These are phyloP conservation scores for Geotrichum carabidarum DNA, from an alignment of 1,139 yeast genomes.

Conservation along the genomic window DNA sequence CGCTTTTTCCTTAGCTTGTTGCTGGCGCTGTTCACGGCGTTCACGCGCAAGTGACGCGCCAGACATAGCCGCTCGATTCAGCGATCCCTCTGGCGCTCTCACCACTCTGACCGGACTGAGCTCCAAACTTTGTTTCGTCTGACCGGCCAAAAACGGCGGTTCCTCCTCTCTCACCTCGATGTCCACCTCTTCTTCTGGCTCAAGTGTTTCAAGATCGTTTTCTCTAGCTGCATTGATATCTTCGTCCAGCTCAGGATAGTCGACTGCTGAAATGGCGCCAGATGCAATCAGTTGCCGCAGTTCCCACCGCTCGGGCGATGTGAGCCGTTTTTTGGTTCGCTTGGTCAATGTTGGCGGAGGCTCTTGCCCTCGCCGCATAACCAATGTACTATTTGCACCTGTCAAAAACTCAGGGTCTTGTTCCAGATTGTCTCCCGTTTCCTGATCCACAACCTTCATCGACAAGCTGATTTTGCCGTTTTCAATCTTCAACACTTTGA, in stretches of 20 bases:
- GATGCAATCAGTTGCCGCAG: conserved; percentile 74
- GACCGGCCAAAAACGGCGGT: conserved; percentile 70
- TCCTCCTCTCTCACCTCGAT: conserved; percentile 65
- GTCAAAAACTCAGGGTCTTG: conserved; percentile 19
- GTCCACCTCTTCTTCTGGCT: conserved; percentile 57
- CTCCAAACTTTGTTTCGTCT: conserved; percentile 43
- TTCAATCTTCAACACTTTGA: conserved; percentile 51
- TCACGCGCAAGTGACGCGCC: conserved; percentile 70
- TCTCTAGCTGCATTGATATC: conserved; percentile 38
- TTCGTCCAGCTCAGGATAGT: conserved; percentile 64
- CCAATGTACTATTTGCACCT: conserved; percentile 21
- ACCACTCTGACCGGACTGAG: conserved; percentile 53
- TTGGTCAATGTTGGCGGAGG: background rate
- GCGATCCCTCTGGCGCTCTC: conserved; percentile 72
- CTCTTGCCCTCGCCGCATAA: conserved; percentile 8
- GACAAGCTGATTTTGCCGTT: conserved; percentile 51
- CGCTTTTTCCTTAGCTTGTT: conserved; percentile 48
- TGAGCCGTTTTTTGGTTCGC: conserved; percentile 45
- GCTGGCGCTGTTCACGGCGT: conserved; percentile 53
- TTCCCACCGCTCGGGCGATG: conserved; percentile 92
- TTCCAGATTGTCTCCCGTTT: conserved; percentile 49
- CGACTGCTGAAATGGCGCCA: conserved; percentile 65
- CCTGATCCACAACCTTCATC: conserved; percentile 73
- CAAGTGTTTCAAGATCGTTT: conserved; percentile 35
- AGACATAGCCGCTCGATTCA: conserved; percentile 67